Evolutionary conservation across 2,329 filamentous ascomycete species (phyloP).

Genomic region (Leptographium lundbergii): DNA sequence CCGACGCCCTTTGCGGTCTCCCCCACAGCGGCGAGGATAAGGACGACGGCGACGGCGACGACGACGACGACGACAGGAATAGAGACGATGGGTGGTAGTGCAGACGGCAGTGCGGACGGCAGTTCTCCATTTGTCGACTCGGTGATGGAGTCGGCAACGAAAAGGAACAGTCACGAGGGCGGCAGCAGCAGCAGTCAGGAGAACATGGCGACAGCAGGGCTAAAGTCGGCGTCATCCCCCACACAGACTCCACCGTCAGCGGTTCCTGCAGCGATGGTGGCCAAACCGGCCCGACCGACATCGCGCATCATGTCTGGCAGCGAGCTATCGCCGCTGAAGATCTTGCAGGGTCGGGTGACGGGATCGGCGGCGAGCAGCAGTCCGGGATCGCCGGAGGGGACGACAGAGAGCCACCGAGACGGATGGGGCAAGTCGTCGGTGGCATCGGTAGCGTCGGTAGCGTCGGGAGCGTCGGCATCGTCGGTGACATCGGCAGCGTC

Average conservation of each 20-base stretch:
- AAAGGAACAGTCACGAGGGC: neutral
- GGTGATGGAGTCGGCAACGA: constrained; percentile 18
- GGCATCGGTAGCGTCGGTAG: neutral
- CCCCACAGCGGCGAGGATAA: neutral
- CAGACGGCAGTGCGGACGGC: constrained; percentile 8
- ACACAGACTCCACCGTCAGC: constrained; percentile 21
- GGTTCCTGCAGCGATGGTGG: constrained; percentile 19
- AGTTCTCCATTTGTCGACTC: constrained; percentile 20
- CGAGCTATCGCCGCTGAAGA: constrained; percentile 45
- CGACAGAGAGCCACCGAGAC: constrained; percentile 11
- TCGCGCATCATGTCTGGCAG: constrained; percentile 44
- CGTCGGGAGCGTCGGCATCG: constrained; percentile 6
- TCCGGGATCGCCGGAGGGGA: constrained; percentile 10
- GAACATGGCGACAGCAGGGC: constrained; percentile 20
- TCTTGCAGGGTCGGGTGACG: constrained; percentile 24
- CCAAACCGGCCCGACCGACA: constrained; percentile 22
- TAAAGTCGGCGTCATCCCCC: neutral
- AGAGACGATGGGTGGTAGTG: too few species aligned
- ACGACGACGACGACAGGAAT: neutral
- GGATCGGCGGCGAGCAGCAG: constrained; percentile 12
- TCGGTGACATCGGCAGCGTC: neutral
- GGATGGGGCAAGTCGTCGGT: neutral
- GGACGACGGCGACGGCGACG: neutral
- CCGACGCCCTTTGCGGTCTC: neutral
- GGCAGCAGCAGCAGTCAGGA: constrained; percentile 22